A percentile compares a stretch with the other conserved stretches of the same genome.
Conservation (phyloP, 176 grass and related monocot species). For the Avena insularis region DNA sequence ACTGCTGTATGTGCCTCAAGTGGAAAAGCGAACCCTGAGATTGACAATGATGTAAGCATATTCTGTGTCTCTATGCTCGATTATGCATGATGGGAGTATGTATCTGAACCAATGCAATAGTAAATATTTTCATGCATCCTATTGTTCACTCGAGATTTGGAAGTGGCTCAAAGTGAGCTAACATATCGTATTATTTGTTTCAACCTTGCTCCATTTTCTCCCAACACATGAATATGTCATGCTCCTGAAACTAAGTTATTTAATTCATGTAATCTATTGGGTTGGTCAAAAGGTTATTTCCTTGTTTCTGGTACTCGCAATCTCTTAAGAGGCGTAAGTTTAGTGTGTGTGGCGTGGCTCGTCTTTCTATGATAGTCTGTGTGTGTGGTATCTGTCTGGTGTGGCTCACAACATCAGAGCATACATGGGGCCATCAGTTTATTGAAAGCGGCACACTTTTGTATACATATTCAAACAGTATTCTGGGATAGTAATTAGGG, state of each 20-base stretch:
- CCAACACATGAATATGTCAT: neutral
- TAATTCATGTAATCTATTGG: neutral
- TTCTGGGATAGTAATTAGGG: conserved; percentile 12
- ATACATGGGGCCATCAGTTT: conserved; percentile 1
- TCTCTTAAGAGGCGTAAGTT: conserved; percentile 4
- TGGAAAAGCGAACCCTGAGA: conserved; percentile 46
- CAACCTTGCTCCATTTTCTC: neutral
- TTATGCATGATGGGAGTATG: conserved; percentile 4
- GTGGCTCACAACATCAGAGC: conserved; percentile 1
- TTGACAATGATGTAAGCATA: conserved; percentile 64
- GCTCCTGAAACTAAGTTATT: conserved; percentile 14
- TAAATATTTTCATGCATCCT: neutral
- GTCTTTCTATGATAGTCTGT: conserved; percentile 13
- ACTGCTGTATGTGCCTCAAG: conserved; percentile 47
- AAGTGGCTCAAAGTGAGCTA: conserved; percentile 20
- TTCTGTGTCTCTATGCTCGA: conserved; percentile 13
- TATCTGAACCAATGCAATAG: neutral
- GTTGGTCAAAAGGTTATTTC: conserved; percentile 25
- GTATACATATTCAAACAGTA: conserved; percentile 20
- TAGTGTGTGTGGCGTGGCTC: neutral
- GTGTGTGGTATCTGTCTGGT: too few relatives aligned
- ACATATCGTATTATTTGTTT: conserved; percentile 16
- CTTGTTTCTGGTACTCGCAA: conserved; percentile 13
- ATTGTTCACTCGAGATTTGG: neutral
- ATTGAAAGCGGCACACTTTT: neutral